Base-by-base conservation (phyloP, 2,329 filamentous ascomycete species). In the Aspergillus phoenicis region DNA sequence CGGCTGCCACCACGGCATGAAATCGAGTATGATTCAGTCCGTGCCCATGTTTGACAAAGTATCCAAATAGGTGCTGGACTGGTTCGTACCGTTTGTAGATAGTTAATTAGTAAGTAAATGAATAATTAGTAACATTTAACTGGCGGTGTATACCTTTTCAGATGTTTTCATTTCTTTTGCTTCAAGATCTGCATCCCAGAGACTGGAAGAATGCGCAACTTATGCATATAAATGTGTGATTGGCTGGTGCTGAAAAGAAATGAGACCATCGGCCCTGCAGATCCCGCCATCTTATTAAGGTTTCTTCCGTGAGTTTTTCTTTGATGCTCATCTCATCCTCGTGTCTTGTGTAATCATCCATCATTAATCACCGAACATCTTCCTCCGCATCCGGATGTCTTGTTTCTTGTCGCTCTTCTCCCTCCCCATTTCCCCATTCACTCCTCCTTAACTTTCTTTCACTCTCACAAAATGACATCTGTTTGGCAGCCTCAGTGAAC, bases 211-310 rank as follows among this genome's bases (percentile, higher is more conserved):
- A 36, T 36, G 33, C 33, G 33, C 33, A 36, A 36, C 5, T 36
- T 6, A 36, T 36, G 33, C 33, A 36, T 13, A 36, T 36, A 30
- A 36, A 36, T 5, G 33, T 11, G 41, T 45, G 41, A 45, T 45
- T 45, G 41, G 41, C 41, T 45, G 17, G 41, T 8, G 17, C 24
- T 45, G 20, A 8, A 28, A 20, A 8, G 36, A 54, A 20, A 54
- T 48, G 41, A 39, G 52, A 59, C 41, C 48, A 47, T 59, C 49
- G 41, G 38, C 13, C 39, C 17, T 45, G 28, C 30, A 38, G 57
- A 59, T 59, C 43, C 8, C 51, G 51, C 54, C 41, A 53, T 55
- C 33, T 45, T 38, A 22, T 54, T 10, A 17, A 55, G 24, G 30
- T 36, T 36, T 36, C 30, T 36, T 13, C 30, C 30, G 11, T 30